phyloP scores from a whole-genome alignment of 768 basidiomycete genomes.

The Podaxis mareebaensis region DNA sequence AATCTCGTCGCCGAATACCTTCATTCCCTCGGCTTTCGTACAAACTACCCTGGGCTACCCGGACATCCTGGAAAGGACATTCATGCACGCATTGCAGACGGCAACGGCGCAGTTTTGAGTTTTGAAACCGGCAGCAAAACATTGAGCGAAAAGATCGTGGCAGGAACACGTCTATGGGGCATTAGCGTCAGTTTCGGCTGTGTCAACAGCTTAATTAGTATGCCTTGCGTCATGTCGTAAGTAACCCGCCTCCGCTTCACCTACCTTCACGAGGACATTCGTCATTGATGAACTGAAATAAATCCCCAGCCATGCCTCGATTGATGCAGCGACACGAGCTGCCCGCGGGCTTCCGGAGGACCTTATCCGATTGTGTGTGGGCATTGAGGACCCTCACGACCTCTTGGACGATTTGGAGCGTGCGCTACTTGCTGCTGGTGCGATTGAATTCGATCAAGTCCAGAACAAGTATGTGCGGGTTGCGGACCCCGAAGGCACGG shows the following conservation, averaged over 20 bases:
- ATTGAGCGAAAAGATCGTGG: slow-evolving; percentile 90
- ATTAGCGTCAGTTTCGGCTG: slow-evolving; percentile 98
- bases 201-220: slow-evolving; percentile 96
- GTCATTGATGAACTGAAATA: slow-evolving; percentile 5
- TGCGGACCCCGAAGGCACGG: slow-evolving; percentile 28
- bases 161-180: slow-evolving; percentile 91
- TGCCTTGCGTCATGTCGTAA: slow-evolving; percentile 99
- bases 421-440: slow-evolving; percentile 89
- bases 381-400: slow-evolving; percentile 94
- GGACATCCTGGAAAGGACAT: slow-evolving; percentile 81
- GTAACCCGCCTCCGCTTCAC: slow-evolving; percentile 35
- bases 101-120: slow-evolving; percentile 91
- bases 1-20: slow-evolving; percentile 87
- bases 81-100: slow-evolving; percentile 89
- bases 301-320: slow-evolving; percentile 84
- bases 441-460: slow-evolving; percentile 62
- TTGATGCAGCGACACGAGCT: slow-evolving; percentile 93
- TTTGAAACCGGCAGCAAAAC: slow-evolving; percentile 93
- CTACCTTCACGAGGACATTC: slow-evolving; percentile 16
- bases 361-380: slow-evolving; percentile 95
- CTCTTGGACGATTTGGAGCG: slow-evolving; percentile 94
- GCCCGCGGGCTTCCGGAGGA: slow-evolving; percentile 98
- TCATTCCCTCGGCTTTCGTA: slow-evolving; percentile 79
- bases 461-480: slow-evolving; percentile 51
- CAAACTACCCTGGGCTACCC: slow-evolving; percentile 89